Percentiles rank a stretch among this genome's conserved stretches.
phyloP scores from a whole-genome alignment of 148 eudicot genomes.

The Simmondsia chinensis region DNA sequence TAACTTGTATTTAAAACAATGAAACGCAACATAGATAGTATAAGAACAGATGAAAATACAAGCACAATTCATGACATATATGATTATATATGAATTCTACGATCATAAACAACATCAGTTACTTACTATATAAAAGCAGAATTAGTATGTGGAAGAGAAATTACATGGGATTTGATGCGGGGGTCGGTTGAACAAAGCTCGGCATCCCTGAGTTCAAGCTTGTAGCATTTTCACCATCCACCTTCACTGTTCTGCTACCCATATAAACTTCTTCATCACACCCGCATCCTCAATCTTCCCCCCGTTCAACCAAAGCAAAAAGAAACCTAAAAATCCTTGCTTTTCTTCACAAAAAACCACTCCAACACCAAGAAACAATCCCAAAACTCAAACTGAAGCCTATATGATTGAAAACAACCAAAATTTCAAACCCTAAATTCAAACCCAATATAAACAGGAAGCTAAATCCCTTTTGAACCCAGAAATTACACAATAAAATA shows the following conservation, averaged over 20 bases:
- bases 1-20: too few relatives aligned
- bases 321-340: conserved; percentile 1
- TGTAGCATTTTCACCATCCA: conserved; percentile 24
- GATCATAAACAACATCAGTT: too few relatives aligned
- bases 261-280: conserved; percentile 19
- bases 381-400: background rate
- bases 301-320: conserved; percentile 1
- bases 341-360: background rate
- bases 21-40: too few relatives aligned
- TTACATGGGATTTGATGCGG: conserved; percentile 34
- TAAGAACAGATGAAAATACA: too few relatives aligned
- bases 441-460: background rate
- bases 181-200: conserved; percentile 28
- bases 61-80: too few relatives aligned
- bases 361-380: background rate
- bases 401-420: background rate
- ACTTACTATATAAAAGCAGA: too few relatives aligned
- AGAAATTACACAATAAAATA: background rate
- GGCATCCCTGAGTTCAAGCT: conserved; percentile 37
- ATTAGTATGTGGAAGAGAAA: conserved; percentile 2
- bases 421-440: background rate
- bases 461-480: background rate
- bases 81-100: too few relatives aligned
- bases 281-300: conserved; percentile 6
- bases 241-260: conserved; percentile 24